Conservation (phyloP, 2,329 filamentous ascomycete species). For the Arthrobotrys megalospora region DNA sequence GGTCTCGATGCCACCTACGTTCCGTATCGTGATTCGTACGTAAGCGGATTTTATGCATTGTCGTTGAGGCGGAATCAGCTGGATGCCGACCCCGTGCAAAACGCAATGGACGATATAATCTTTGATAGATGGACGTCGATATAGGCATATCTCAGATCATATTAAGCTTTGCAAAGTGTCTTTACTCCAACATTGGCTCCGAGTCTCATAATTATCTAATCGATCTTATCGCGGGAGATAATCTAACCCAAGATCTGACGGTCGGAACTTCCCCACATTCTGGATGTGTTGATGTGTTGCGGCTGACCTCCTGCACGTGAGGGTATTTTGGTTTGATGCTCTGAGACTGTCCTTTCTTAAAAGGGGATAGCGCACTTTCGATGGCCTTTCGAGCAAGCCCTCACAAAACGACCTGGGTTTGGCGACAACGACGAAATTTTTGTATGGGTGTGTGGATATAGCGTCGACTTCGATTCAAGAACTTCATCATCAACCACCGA, state of each 20-base stretch:
- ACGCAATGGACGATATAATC: not conserved
- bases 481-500: constrained; percentile 43
- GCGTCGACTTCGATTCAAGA: constrained; percentile 46
- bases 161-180: constrained; percentile 12
- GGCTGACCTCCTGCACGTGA: constrained; percentile 17
- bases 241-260: constrained; percentile 20
- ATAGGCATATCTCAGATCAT: not conserved
- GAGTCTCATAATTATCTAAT: constrained; percentile 48
- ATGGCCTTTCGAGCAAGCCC: constrained; percentile 30
- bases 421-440: constrained; percentile 54
- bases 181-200: constrained; percentile 32
- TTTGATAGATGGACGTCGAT: not conserved
- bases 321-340: not conserved
- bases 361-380: constrained; percentile 32
- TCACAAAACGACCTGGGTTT: constrained; percentile 40
- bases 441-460: constrained; percentile 52
- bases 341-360: constrained; percentile 54
- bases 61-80: constrained; percentile 7
- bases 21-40: constrained; percentile 3
- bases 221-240: constrained; percentile 54
- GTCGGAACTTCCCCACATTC: constrained; percentile 9
- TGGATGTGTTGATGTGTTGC: constrained; percentile 38
- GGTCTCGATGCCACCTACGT: constrained; percentile 24
- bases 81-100: not conserved
- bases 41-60: not conserved